Conservation (phyloP, 2,329 filamentous ascomycete species). For the Colletotrichum tofieldiae region DNA sequence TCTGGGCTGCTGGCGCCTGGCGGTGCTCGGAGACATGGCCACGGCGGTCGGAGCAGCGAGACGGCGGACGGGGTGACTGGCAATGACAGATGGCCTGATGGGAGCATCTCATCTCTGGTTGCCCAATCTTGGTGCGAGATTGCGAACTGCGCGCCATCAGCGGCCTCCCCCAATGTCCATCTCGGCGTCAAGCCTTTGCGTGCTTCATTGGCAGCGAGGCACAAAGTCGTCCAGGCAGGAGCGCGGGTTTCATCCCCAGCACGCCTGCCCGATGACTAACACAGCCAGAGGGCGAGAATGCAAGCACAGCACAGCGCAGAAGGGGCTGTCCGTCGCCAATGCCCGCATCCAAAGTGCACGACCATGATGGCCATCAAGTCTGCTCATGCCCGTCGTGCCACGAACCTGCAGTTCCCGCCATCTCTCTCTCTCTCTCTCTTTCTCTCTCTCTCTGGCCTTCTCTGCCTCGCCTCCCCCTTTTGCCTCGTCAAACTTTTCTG, state of each 20-base stretch:
- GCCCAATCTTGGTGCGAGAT: conserved; percentile 33
- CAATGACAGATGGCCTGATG: neutral
- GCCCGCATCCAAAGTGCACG: no score
- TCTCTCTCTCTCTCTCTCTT: conserved; percentile 12
- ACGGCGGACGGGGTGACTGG: neutral
- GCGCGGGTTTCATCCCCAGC: neutral
- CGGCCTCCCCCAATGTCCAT: neutral
- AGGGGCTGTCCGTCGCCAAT: no score
- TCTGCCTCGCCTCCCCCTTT: neutral
- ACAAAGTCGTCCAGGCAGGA: neutral
- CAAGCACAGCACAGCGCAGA: neutral
- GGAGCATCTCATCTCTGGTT: conserved; percentile 31
- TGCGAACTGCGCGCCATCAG: conserved; percentile 24
- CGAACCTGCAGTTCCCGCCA: conserved; percentile 10
- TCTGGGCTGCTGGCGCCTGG: no score
- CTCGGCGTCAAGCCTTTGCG: neutral
- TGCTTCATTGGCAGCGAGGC: neutral
- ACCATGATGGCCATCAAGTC: neutral
- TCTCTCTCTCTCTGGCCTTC: neutral
- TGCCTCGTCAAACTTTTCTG: neutral
- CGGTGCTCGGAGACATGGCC: neutral
- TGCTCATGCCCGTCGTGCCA: conserved; percentile 3
- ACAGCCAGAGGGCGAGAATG: neutral
- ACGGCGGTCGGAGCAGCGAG: neutral
- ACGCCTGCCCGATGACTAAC: neutral